phyloP scores from a whole-genome alignment of 768 basidiomycete species.

The Lactarius vividus region DNA sequence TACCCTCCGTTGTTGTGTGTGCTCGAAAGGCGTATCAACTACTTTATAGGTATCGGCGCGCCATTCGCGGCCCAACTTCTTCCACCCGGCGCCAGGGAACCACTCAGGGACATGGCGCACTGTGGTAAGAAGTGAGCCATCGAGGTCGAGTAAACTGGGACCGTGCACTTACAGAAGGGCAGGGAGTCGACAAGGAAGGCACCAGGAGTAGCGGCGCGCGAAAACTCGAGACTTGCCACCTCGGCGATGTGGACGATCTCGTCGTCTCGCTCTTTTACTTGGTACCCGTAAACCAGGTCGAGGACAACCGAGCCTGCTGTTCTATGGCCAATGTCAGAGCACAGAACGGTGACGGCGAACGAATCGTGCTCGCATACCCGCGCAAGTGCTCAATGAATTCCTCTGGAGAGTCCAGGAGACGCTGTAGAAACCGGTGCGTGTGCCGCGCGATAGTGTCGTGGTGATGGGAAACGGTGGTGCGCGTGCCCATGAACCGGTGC shows the following conservation, averaged over 20 bases:
- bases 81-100: constrained; percentile 32
- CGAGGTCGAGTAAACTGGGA: constrained; percentile 3
- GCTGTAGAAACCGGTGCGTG: constrained; percentile 3
- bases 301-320: constrained; percentile 28
- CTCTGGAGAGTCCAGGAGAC: constrained; percentile 15
- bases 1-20: constrained; percentile 22
- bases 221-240: not conserved
- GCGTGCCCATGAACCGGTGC: constrained; percentile 15
- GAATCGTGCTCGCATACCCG: not conserved
- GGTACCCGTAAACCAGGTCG: constrained; percentile 30
- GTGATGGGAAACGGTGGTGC: not conserved
- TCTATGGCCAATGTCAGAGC: not conserved
- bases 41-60: not conserved
- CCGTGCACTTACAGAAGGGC: constrained; percentile 1
- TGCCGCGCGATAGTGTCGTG: constrained; percentile 11
- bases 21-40: constrained; percentile 17
- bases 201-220: not conserved
- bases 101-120: constrained; percentile 30
- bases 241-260: constrained; percentile 17
- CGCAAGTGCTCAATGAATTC: constrained; percentile 15
- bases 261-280: constrained; percentile 26
- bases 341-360: not conserved
- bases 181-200: constrained; percentile 19
- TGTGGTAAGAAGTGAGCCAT: not conserved
- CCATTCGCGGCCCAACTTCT: constrained; percentile 23